A percentile compares a stretch with the other conserved stretches of the same genome.
Evolutionary conservation across 768 basidiomycete genomes (phyloP).

Genomic region (Rhizopogon sp.): DNA sequence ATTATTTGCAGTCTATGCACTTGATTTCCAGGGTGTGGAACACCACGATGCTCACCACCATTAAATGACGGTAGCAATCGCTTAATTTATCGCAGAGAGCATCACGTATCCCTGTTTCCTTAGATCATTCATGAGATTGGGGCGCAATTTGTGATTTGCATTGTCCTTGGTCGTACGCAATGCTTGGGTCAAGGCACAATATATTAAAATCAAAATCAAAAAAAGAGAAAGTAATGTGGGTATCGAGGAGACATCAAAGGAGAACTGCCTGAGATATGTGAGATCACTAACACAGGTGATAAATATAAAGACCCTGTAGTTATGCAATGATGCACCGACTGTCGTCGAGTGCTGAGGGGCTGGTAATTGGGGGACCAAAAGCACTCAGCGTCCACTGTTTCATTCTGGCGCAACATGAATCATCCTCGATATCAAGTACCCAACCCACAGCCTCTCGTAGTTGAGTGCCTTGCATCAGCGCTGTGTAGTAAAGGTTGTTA

Average conservation of each 20-base stretch:
- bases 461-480: slow-evolving; percentile 5
- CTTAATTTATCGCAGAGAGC: neutral
- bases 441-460: slow-evolving; percentile 6
- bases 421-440: slow-evolving; percentile 3
- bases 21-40: slow-evolving; percentile 66
- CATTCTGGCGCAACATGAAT: slow-evolving; percentile 3
- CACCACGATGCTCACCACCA: slow-evolving; percentile 47
- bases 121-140: neutral
- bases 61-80: slow-evolving; percentile 5
- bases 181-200: too few relatives aligned
- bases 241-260: too few relatives aligned
- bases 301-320: neutral
- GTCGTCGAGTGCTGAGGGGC: neutral
- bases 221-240: neutral
- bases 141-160: neutral
- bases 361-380: slow-evolving; percentile 6
- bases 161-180: neutral
- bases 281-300: neutral
- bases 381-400: slow-evolving; percentile 4
- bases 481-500: neutral
- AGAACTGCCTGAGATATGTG: neutral
- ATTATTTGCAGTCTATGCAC: slow-evolving; percentile 53
- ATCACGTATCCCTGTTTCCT: neutral
- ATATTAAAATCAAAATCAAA: neutral
- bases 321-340: neutral